Conservation (phyloP, 2,329 filamentous ascomycete species). For the Paramyrothecium roridum region DNA sequence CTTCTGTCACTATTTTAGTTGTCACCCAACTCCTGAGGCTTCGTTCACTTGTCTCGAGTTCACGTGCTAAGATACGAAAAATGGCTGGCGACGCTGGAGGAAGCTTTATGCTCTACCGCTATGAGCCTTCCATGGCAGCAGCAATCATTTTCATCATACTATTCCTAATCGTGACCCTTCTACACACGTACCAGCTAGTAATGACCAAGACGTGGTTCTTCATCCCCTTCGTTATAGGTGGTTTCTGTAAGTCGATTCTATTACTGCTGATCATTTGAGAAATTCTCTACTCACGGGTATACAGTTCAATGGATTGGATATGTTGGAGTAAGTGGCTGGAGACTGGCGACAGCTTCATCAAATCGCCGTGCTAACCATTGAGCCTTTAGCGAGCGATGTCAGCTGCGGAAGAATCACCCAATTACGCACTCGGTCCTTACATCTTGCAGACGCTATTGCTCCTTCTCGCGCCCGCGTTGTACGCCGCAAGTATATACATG, state of each 20-base stretch:
- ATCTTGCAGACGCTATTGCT: constrained; percentile 31
- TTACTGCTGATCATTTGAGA: neutral
- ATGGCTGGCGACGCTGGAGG: too few relatives aligned
- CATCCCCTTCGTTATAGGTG: constrained; percentile 44
- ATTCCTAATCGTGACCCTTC: constrained; percentile 28
- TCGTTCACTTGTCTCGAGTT: too few relatives aligned
- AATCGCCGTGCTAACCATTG: constrained; percentile 21
- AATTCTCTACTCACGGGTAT: neutral
- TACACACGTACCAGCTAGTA: constrained; percentile 35
- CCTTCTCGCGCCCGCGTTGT: constrained; percentile 33
- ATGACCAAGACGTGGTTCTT: constrained; percentile 43
- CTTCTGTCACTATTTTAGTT: too few relatives aligned
- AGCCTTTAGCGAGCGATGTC: constrained; percentile 39
- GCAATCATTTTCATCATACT: constrained; percentile 36
- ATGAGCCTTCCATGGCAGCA: constrained; percentile 36
- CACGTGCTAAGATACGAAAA: too few relatives aligned
- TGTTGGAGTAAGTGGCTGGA: neutral
- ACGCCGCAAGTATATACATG: constrained; percentile 43
- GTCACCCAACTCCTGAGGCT: too few relatives aligned
- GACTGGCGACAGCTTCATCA: neutral
- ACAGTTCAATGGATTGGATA: constrained; percentile 1
- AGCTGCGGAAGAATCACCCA: constrained; percentile 17
- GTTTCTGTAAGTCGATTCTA: constrained; percentile 32
- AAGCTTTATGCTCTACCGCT: constrained; percentile 32
- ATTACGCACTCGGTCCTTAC: constrained; percentile 26